Percentiles rank a stretch among this genome's conserved stretches.
phyloP scores from a whole-genome alignment of 192 early-diverging fungal species.

The Podila clonocystis region DNA sequence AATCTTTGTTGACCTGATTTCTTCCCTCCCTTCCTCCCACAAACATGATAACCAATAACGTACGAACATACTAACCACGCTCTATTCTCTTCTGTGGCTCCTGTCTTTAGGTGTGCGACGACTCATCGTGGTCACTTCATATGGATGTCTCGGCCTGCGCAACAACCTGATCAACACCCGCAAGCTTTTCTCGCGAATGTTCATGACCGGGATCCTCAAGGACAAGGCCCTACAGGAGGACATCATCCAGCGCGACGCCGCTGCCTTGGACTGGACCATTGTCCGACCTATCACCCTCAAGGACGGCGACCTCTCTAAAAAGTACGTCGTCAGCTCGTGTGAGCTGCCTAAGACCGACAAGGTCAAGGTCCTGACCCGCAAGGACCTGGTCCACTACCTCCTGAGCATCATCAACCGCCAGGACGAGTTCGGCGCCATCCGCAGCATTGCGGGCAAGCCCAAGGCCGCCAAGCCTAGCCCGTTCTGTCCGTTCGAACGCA shows the following conservation, averaged over 20 bases:
- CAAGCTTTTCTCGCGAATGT: slow-evolving; percentile 34
- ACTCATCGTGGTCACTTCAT: slow-evolving; percentile 45
- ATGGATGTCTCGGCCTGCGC: slow-evolving; percentile 33
- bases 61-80: not conserved
- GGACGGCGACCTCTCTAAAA: slow-evolving; percentile 38
- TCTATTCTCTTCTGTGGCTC: not conserved
- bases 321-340: slow-evolving; percentile 32
- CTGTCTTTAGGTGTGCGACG: slow-evolving; percentile 28
- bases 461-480: slow-evolving; percentile 1
- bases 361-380: slow-evolving; percentile 38
- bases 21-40: not conserved
- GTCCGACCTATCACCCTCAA: slow-evolving; percentile 44
- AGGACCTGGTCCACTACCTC: slow-evolving; percentile 53
- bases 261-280: slow-evolving; percentile 53
- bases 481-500: not conserved
- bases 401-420: slow-evolving; percentile 41
- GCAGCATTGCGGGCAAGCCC: slow-evolving; percentile 38
- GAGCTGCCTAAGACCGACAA: slow-evolving; percentile 36
- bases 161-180: slow-evolving; percentile 40
- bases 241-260: slow-evolving; percentile 40
- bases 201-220: slow-evolving; percentile 48
- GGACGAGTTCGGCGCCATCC: slow-evolving; percentile 18
- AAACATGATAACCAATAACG: no score
- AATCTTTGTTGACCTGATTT: not conserved
- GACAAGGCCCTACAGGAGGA: slow-evolving; percentile 54